phyloP scores from a whole-genome alignment of 192 early-diverging fungal species.

The Backusella tarrabulga region DNA sequence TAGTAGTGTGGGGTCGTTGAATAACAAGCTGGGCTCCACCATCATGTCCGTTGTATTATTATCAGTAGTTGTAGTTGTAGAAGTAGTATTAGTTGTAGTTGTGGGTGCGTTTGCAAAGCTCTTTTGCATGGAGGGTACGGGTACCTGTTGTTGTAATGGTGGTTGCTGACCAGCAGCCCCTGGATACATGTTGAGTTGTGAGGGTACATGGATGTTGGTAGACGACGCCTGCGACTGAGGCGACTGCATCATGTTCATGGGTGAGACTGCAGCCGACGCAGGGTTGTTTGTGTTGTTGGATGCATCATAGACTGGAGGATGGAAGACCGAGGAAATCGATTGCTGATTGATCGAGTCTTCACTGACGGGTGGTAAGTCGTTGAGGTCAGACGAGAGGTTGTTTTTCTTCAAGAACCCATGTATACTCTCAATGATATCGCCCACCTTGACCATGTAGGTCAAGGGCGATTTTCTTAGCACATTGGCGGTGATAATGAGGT shows the following conservation, averaged over 20 bases:
- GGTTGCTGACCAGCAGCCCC: conserved; percentile 11
- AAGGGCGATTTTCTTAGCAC: conserved; percentile 34
- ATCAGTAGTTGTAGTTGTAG: conserved; percentile 7
- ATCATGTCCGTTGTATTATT: conserved; percentile 14
- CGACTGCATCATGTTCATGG: conserved; percentile 7
- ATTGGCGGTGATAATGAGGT: conserved; percentile 36
- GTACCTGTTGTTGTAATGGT: not conserved
- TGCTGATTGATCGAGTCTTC: conserved; percentile 39
- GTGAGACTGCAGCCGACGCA: not conserved
- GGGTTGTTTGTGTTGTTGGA: conserved; percentile 11
- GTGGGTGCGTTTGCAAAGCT: not conserved
- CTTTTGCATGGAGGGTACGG: not conserved
- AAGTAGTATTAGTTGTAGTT: not conserved
- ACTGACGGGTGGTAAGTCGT: conserved; percentile 26
- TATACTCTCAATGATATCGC: conserved; percentile 40
- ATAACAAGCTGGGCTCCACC: conserved; percentile 22
- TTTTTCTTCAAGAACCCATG: conserved; percentile 37
- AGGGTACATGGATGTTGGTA: not conserved
- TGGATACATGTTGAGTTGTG: conserved; percentile 9
- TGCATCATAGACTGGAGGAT: conserved; percentile 29
- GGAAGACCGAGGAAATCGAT: conserved; percentile 33
- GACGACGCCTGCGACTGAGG: conserved; percentile 11
- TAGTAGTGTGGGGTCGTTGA: conserved; percentile 23
- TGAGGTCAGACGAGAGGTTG: conserved; percentile 24
- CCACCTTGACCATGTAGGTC: conserved; percentile 38